phyloP scores from a whole-genome alignment of 805 yeast genomes.

The Metschnikowia lunata region DNA sequence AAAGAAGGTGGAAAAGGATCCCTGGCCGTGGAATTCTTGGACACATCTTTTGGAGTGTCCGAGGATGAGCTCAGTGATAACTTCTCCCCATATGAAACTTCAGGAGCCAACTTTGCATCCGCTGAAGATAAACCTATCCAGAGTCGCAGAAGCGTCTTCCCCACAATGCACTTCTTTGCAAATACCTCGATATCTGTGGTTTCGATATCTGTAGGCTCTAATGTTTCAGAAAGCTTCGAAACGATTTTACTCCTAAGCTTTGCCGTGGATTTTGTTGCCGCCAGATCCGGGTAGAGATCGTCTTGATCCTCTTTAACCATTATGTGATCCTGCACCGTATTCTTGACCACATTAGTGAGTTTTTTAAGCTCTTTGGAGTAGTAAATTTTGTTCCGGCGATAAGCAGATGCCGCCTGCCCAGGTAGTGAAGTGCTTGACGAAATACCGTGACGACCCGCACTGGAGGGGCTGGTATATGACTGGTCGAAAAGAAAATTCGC shows the following conservation, averaged over 20 bases:
- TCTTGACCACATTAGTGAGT: constrained; percentile 63
- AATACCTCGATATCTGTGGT: constrained; percentile 36
- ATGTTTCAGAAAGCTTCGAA: constrained; percentile 29
- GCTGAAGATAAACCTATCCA: constrained; percentile 25
- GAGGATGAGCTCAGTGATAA: neutral
- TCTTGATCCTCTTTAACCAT: constrained; percentile 18
- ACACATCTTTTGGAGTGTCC: neutral
- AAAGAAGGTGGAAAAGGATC: too few relatives aligned
- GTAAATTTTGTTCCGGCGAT: constrained; percentile 25
- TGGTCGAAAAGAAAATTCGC: constrained; percentile 1
- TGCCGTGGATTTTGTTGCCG: constrained; percentile 17
- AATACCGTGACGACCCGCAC: neutral
- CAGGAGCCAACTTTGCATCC: neutral
- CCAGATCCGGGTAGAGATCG: constrained; percentile 10
- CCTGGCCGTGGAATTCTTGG: neutral
- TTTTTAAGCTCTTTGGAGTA: constrained; percentile 44
- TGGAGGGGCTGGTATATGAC: constrained; percentile 1
- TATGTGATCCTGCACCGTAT: constrained; percentile 62
- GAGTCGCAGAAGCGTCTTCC: constrained; percentile 30
- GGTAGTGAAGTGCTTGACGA: constrained; percentile 2
- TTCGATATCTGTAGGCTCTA: constrained; percentile 38
- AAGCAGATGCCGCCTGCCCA: constrained; percentile 15
- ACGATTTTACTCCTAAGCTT: constrained; percentile 32
- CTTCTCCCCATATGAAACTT: neutral
- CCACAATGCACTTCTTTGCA: constrained; percentile 28